Evolutionary conservation across 1,139 yeast genomes (phyloP).

Genomic region (Meyerozyma elateridarum): DNA sequence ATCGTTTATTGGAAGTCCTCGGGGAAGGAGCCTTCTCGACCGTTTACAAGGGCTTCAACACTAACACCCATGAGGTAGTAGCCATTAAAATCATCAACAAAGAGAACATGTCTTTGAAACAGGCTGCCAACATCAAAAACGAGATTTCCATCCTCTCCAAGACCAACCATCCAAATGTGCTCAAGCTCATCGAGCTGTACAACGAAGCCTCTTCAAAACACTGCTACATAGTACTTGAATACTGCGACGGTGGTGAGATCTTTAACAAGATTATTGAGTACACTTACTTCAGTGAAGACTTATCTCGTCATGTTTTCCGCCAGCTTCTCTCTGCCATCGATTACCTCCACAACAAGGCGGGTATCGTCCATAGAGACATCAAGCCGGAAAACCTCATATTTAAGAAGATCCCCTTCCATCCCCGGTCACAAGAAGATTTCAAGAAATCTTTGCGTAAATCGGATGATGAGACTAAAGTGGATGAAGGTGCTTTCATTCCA

Average conservation of each 20-base stretch:
- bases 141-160: constrained; percentile 84
- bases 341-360: constrained; percentile 69
- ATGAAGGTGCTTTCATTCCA: constrained; percentile 78
- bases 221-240: constrained; percentile 79
- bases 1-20: constrained; percentile 24
- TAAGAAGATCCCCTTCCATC: constrained; percentile 39
- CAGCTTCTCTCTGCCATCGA: constrained; percentile 82
- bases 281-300: constrained; percentile 84
- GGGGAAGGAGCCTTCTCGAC: constrained; percentile 92
- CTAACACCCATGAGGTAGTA: constrained; percentile 43
- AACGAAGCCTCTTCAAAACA: constrained; percentile 36
- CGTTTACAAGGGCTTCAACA: constrained; percentile 70
- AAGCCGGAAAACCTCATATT: constrained; percentile 91
- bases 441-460: constrained; percentile 51
- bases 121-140: constrained; percentile 62
- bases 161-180: constrained; percentile 66
- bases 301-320: constrained; percentile 76
- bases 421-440: constrained; percentile 39
- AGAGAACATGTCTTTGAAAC: constrained; percentile 43
- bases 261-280: constrained; percentile 89
- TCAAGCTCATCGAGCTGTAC: constrained; percentile 64
- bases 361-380: constrained; percentile 91
- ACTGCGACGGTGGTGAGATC: constrained; percentile 90
- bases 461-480: constrained; percentile 73
- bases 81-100: constrained; percentile 87